Conservation (phyloP, 306 rosid genomes). For the Glycine tomentella region DNA sequence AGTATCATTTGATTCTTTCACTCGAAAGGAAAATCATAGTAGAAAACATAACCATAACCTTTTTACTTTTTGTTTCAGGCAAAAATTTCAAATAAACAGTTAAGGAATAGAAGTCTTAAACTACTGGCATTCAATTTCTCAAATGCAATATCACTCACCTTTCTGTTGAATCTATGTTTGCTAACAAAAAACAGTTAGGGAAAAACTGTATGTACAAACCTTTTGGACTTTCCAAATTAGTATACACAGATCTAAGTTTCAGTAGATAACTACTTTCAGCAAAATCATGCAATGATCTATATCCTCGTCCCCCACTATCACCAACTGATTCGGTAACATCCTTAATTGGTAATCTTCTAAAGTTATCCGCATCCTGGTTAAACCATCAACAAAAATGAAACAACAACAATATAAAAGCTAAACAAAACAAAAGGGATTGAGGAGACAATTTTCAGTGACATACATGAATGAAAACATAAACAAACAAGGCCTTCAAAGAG, state of each 20-base stretch:
- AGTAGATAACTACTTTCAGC: conserved; percentile 83
- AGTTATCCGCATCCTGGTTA: conserved; percentile 76
- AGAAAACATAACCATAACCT: not conserved
- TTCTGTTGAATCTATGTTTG: conserved; percentile 24
- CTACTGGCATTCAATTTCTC: not conserved
- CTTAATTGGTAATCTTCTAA: conserved; percentile 63
- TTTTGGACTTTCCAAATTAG: conserved; percentile 50
- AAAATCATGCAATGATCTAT: conserved; percentile 86
- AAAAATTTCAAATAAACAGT: conserved; percentile 28
- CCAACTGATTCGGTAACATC: conserved; percentile 59
- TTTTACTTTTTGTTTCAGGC: conserved; percentile 1
- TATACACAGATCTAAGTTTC: conserved; percentile 72
- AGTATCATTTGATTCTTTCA: too few species aligned
- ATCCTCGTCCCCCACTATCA: conserved; percentile 71
- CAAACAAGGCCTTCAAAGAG: conserved; percentile 31
- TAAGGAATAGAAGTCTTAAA: too few species aligned
- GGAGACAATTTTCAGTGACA: not conserved
- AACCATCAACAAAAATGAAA: conserved; percentile 39
- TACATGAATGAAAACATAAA: conserved; percentile 6
- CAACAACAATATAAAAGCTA: not conserved
- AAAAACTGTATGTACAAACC: conserved; percentile 49
- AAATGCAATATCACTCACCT: conserved; percentile 18
- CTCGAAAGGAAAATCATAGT: too few species aligned
- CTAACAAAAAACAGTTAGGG: not conserved
- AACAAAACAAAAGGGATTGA: not conserved